phyloP scores from a whole-genome alignment of 345 rosid species.

The Eutrema yunnanense region DNA sequence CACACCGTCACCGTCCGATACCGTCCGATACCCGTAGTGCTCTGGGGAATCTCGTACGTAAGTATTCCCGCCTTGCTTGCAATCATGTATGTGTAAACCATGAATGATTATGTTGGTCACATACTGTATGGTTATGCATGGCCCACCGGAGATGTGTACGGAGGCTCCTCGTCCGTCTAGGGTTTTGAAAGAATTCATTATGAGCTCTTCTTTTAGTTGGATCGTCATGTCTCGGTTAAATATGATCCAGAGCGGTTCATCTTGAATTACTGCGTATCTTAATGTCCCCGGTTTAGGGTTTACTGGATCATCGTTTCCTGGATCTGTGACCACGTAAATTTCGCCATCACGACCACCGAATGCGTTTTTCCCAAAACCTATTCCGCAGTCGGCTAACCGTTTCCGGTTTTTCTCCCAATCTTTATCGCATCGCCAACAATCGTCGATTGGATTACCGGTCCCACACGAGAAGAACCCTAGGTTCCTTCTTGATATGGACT shows the following conservation, averaged over 20 bases:
- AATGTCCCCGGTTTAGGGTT: conserved; percentile 71
- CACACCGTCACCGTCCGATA: conserved; percentile 81
- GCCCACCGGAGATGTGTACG: conserved; percentile 82
- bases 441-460: conserved; percentile 76
- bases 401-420: conserved; percentile 69
- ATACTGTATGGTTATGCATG: conserved; percentile 73
- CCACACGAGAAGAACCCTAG: conserved; percentile 62
- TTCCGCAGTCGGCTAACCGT: conserved; percentile 63
- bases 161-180: conserved; percentile 75
- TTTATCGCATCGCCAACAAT: conserved; percentile 84
- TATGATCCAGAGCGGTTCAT: conserved; percentile 73
- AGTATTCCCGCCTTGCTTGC: conserved; percentile 81
- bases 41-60: conserved; percentile 58
- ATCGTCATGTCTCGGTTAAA: conserved; percentile 71
- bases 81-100: conserved; percentile 69
- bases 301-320: conserved; percentile 53
- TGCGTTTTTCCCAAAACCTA: conserved; percentile 77
- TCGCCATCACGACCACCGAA: conserved; percentile 68
- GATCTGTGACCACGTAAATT: conserved; percentile 61
- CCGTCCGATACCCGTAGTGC: conserved; percentile 62
- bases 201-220: conserved; percentile 64
- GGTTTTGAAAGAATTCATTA: conserved; percentile 82
- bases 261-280: conserved; percentile 64
- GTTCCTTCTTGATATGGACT: conserved; percentile 50
- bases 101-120: conserved; percentile 73